These are phyloP conservation scores for Colletotrichum musae DNA, from an alignment of 2,329 filamentous ascomycete genomes.

Conservation along the genomic window DNA sequence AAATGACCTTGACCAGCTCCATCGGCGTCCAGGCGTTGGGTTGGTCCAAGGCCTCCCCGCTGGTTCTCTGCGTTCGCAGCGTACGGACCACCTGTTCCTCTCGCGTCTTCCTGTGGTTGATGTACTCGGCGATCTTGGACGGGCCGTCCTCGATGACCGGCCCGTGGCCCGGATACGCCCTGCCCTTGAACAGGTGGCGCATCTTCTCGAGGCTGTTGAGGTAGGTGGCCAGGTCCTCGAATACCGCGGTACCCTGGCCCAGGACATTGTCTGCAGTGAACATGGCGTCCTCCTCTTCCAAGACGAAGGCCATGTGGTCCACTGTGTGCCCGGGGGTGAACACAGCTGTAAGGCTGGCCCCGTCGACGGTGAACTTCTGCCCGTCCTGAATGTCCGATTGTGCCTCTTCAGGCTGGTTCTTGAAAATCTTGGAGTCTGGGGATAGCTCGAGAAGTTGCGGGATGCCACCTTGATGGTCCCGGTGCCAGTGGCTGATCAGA, in stretches of 20 bases:
- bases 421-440: constrained; percentile 76
- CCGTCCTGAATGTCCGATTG: constrained; percentile 67
- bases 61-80: constrained; percentile 57
- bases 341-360: constrained; percentile 77
- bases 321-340: constrained; percentile 78
- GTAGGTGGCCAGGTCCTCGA: constrained; percentile 82
- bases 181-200: constrained; percentile 74
- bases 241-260: constrained; percentile 88
- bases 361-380: constrained; percentile 69
- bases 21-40: constrained; percentile 74
- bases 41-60: constrained; percentile 40
- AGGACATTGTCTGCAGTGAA: constrained; percentile 93
- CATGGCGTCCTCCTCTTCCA: constrained; percentile 85
- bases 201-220: constrained; percentile 79
- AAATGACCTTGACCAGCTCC: constrained; percentile 91
- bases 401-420: constrained; percentile 69
- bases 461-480: constrained; percentile 86
- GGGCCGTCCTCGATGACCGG: constrained; percentile 81
- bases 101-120: constrained; percentile 82
- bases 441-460: constrained; percentile 75
- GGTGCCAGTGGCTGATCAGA: constrained; percentile 93
- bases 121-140: constrained; percentile 84
- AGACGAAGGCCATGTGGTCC: constrained; percentile 85
- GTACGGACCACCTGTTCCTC: constrained; percentile 83
- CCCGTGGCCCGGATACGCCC: constrained; percentile 91